phyloP scores from a whole-genome alignment of 2,329 filamentous ascomycete species.

The Hymenotorrendiella dingleyae region DNA sequence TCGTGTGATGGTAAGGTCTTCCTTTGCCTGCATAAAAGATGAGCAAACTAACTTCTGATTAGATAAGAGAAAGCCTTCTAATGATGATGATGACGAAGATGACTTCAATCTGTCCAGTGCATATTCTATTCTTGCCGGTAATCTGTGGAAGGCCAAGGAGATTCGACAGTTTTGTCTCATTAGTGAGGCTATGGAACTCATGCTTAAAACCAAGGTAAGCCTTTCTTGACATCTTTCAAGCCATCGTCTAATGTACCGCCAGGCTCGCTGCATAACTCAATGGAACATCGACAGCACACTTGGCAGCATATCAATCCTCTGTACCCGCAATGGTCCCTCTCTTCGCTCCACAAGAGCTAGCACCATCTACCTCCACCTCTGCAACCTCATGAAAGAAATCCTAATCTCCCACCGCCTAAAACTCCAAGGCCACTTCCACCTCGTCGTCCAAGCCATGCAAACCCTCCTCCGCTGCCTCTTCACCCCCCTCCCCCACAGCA shows the following conservation, averaged over 20 bases:
- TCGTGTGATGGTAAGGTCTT: conserved; percentile 23
- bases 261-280: conserved; percentile 28
- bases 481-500: conserved; percentile 31
- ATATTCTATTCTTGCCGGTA: conserved; percentile 22
- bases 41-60: conserved; percentile 2
- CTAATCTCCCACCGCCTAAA: conserved; percentile 56
- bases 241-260: not conserved
- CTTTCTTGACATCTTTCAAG: not conserved
- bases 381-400: conserved; percentile 48
- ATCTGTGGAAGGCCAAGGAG: conserved; percentile 19
- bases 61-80: conserved; percentile 17
- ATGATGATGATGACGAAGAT: conserved; percentile 7
- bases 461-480: conserved; percentile 50
- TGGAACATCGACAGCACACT: conserved; percentile 31
- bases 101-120: conserved; percentile 20
- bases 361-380: conserved; percentile 32
- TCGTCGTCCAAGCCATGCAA: conserved; percentile 49
- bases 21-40: not conserved
- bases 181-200: conserved; percentile 27
- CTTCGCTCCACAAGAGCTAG: conserved; percentile 17
- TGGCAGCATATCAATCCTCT: conserved; percentile 28
- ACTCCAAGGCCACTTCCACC: conserved; percentile 56
- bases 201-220: conserved; percentile 29
- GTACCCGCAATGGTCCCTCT: conserved; percentile 23
- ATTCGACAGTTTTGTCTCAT: conserved; percentile 27